Percentiles rank a stretch among this genome's conserved stretches.
Conservation (phyloP, 2,329 filamentous ascomycete species). For the Curvularia hawaiiensis region DNA sequence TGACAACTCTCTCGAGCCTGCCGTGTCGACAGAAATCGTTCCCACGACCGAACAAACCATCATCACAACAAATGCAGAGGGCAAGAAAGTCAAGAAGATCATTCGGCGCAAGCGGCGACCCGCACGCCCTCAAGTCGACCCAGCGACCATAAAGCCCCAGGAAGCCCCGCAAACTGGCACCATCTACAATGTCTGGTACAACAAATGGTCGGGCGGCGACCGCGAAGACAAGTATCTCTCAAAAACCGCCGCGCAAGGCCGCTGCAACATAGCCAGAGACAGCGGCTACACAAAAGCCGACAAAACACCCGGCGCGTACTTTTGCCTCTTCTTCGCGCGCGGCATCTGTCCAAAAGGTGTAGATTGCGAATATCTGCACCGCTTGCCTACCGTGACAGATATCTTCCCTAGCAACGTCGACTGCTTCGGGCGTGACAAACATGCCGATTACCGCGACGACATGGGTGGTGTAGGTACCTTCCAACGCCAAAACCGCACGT, state of each 20-base stretch:
- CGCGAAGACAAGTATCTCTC: conserved; percentile 88
- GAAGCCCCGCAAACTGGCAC: conserved; percentile 91
- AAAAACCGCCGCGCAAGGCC: conserved; percentile 78
- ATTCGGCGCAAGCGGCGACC: conserved; percentile 89
- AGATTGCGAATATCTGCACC: conserved; percentile 93
- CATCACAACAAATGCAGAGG: conserved; percentile 48
- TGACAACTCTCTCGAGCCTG: conserved; percentile 29
- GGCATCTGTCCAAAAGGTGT: conserved; percentile 82
- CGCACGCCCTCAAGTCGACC: conserved; percentile 88
- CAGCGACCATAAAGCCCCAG: conserved; percentile 79
- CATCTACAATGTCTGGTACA: conserved; percentile 99
- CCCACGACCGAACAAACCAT: conserved; percentile 37
- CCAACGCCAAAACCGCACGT: conserved; percentile 88
- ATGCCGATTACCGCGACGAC: conserved; percentile 90
- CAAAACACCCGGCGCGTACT: conserved; percentile 69
- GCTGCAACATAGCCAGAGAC: conserved; percentile 82
- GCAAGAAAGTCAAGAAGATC: conserved; percentile 84
- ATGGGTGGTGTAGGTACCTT: conserved; percentile 98
- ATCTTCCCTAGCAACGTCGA: conserved; percentile 93
- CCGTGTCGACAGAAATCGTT: conserved; percentile 31
- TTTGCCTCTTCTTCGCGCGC: conserved; percentile 91
- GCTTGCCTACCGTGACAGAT: conserved; percentile 84
- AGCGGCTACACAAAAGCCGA: conserved; percentile 58
- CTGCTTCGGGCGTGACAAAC: conserved; percentile 93
- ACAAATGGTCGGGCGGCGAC: conserved; percentile 97